A percentile compares a stretch with the other conserved stretches of the same genome.
Evolutionary conservation across 805 yeast species (phyloP).

Genomic region (Teunomyces cretensis): DNA sequence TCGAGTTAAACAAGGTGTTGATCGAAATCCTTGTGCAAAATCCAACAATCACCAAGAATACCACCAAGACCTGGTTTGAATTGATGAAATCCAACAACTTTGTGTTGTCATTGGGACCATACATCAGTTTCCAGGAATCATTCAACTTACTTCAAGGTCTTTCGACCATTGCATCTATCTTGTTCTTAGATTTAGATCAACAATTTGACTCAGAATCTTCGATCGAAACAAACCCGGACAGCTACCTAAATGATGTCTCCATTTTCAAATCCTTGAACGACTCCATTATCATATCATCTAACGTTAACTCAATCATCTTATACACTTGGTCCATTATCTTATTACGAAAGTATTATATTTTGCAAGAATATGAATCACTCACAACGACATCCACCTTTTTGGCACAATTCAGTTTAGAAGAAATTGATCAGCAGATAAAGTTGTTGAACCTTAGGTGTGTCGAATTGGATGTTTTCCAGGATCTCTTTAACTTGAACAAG

Average conservation of each 20-base stretch:
- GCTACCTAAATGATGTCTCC: constrained; percentile 25
- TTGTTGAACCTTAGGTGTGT: constrained; percentile 40
- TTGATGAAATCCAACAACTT: constrained; percentile 41
- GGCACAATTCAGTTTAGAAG: constrained; percentile 6
- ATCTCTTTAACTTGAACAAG: constrained; percentile 41
- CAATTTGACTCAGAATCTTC: constrained; percentile 38
- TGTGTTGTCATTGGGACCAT: constrained; percentile 23
- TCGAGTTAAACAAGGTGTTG: constrained; percentile 36
- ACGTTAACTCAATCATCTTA: constrained; percentile 47
- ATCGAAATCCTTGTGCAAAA: constrained; percentile 42
- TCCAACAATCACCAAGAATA: constrained; percentile 25
- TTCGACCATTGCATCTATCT: constrained; percentile 47
- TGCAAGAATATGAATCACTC: constrained; percentile 38
- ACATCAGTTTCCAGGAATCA: constrained; percentile 24
- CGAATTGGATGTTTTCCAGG: constrained; percentile 44
- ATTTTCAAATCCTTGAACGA: constrained; percentile 42
- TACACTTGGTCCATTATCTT: constrained; percentile 69
- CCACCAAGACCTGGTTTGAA: constrained; percentile 55
- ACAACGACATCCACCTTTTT: constrained; percentile 2
- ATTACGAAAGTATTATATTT: constrained; percentile 48
- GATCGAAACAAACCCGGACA: constrained; percentile 17
- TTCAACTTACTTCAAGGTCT: constrained; percentile 43
- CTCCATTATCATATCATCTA: constrained; percentile 33
- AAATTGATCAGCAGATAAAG: constrained; percentile 21
- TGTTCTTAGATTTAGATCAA: constrained; percentile 57